Percentiles rank a stretch among this genome's conserved stretches.
phyloP scores from a whole-genome alignment of 1,284 basidiomycete genomes.

The Ustilago tritici region DNA sequence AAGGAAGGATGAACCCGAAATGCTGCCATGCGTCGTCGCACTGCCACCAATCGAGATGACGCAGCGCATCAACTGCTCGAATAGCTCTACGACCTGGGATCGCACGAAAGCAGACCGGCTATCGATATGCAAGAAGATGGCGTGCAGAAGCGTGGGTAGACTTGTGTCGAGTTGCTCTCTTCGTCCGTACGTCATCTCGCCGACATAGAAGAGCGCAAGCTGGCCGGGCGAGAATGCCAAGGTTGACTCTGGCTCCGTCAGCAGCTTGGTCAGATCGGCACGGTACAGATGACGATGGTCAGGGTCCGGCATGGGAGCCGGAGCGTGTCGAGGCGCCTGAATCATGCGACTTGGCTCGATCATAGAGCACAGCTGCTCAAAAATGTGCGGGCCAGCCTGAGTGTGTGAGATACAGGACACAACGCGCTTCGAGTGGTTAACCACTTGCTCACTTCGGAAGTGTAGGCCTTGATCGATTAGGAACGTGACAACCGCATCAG shows the following conservation, averaged over 20 bases:
- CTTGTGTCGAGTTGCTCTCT: conserved; percentile 80
- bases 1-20: conserved; percentile 13
- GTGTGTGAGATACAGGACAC: conserved; percentile 87
- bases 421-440: conserved; percentile 83
- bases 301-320: conserved; percentile 60
- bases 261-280: conserved; percentile 43
- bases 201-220: conserved; percentile 86
- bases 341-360: conserved; percentile 86
- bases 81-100: conserved; percentile 79
- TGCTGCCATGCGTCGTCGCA: conserved; percentile 9
- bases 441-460: conserved; percentile 82
- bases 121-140: conserved; percentile 85
- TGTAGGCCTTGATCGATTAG: conserved; percentile 87
- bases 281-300: conserved; percentile 66
- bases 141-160: conserved; percentile 82
- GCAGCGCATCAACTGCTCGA: conserved; percentile 60
- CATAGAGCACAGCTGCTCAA: conserved; percentile 84
- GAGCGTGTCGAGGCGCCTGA: conserved; percentile 77
- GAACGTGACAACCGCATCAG: conserved; percentile 83
- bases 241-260: conserved; percentile 40
- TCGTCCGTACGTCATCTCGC: conserved; percentile 83
- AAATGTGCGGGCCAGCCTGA: conserved; percentile 79
- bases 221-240: conserved; percentile 79
- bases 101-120: conserved; percentile 80
- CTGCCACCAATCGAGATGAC: conserved; percentile 36